Evolutionary conservation across 768 basidiomycete genomes (phyloP), one percentile per base, ranked within the genome.

Genomic region (Termitomyces sp.): DNA sequence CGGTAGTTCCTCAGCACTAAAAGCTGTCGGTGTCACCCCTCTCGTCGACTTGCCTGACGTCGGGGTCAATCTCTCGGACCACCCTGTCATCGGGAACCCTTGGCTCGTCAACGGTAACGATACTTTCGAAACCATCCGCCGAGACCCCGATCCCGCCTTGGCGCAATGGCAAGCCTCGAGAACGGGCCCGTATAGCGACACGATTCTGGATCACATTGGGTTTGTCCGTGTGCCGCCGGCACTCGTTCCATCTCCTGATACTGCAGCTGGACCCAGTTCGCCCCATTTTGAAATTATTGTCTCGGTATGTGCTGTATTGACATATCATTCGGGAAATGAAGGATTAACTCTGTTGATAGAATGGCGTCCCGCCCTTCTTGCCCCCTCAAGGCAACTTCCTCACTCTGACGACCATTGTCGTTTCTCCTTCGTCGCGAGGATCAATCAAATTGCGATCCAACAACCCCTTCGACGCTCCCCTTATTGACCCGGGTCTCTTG

Each of bases 401-500:
- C 32, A n/a, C 31, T 35, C 48, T 59, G 38, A 49, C 55, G 38
- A 56, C 55, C 10, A 50, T 50, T 17, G 55, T 56, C 32, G 55
- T 55, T 12, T 49, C 54, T 10, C 53, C 46, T 27, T 42, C 45
- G 12, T 45, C 53, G 10, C 32, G 61, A 21, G 61, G 58, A 37
- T 51, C 61, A 21, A 46, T 62, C 41, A 53, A 23, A 11, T 54
- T 80, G 58, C 73, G 65, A 43, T 75, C 77, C 2, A 72, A 66
- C 21, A 65, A 73, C 60, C 70, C 78, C n/a, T 81, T 81, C 67
- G 71, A 68, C 34, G 43, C 67, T 32, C 80, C 80, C 1, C 48
- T 68, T 14, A 79, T 83, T 65, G 75, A 83, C 63, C 77, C 79
- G 1, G 74, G 74, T 54, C 75, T 79, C 67, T 70, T 76, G 19